Evolutionary conservation across 108 stramenopile species (phyloP).

Genomic region (Cylindrotheca fusiformis): DNA sequence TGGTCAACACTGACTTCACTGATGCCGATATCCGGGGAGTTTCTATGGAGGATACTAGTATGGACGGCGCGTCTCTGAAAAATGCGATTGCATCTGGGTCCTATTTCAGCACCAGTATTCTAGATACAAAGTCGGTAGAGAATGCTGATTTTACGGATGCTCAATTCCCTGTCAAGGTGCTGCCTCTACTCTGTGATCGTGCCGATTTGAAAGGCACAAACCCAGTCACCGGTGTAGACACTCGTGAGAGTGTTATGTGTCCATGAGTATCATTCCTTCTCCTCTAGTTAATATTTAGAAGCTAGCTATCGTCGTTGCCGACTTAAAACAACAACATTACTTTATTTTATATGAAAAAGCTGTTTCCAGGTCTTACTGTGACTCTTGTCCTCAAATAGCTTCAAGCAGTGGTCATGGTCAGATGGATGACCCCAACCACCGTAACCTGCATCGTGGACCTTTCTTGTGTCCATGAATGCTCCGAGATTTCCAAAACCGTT

Average conservation of each 20-base stretch:
- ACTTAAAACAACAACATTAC: not conserved
- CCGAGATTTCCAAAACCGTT: not conserved
- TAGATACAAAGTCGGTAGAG: conserved; percentile 59
- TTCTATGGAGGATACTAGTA: conserved; percentile 75
- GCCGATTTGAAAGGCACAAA: conserved; percentile 88
- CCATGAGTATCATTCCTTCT: conserved; percentile 12
- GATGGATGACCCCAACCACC: conserved; percentile 64
- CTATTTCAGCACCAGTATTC: conserved; percentile 66
- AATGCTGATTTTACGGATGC: conserved; percentile 86
- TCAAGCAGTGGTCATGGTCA: conserved; percentile 54
- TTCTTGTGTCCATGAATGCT: not conserved
- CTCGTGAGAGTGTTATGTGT: conserved; percentile 89
- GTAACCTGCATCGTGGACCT: conserved; percentile 24
- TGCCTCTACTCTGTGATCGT: conserved; percentile 64
- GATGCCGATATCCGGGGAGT: conserved; percentile 77
- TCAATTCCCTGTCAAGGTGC: conserved; percentile 68
- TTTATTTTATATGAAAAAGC: not conserved
- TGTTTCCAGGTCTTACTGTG: not conserved
- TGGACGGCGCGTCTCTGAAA: conserved; percentile 73
- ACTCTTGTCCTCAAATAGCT: conserved; percentile 14
- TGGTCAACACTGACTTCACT: conserved; percentile 70
- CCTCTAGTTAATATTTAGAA: not conserved
- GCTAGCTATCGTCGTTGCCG: conserved; percentile 11
- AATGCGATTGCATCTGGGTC: conserved; percentile 65
- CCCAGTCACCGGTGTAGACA: conserved; percentile 88